phyloP scores from a whole-genome alignment of 179 eudicot species.

The Beta corolliflora region DNA sequence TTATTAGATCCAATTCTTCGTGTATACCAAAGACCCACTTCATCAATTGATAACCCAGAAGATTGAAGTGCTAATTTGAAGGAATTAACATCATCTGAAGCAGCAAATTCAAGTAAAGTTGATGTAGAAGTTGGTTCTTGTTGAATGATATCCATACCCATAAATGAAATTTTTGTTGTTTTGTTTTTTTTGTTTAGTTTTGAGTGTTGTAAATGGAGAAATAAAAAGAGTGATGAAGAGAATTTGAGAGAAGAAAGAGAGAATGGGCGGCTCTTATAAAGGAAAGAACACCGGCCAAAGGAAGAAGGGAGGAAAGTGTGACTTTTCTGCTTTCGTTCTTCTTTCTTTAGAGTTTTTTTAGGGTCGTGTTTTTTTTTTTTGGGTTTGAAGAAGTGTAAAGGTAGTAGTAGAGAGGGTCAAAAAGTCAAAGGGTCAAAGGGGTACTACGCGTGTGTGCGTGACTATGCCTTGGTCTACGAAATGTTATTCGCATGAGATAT shows the following conservation, averaged over 20 bases:
- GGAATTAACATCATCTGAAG: conserved; percentile 51
- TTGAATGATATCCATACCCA: conserved; percentile 21
- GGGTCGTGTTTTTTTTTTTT: not conserved
- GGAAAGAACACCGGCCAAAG: conserved; percentile 35
- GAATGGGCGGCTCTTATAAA: conserved; percentile 39
- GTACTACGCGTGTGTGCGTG: conserved; percentile 35
- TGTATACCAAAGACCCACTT: conserved; percentile 60
- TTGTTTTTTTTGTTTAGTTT: not conserved
- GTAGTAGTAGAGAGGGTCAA: too few species aligned
- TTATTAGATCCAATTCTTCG: conserved; percentile 53
- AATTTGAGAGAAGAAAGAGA: not conserved
- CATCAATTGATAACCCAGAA: conserved; percentile 35
- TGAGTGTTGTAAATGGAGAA: too few species aligned
- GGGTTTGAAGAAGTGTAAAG: not conserved
- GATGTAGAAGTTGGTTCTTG: conserved; percentile 30
- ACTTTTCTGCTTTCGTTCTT: conserved; percentile 46
- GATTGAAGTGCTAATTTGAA: conserved; percentile 57
- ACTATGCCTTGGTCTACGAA: conserved; percentile 30
- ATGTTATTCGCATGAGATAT: conserved; percentile 25
- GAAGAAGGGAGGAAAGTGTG: conserved; percentile 68
- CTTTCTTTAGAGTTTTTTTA: not conserved
- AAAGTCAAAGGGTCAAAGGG: conserved; percentile 24
- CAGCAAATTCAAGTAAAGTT: conserved; percentile 75
- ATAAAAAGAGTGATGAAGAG: too few species aligned
- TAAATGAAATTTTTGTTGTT: not conserved